These are phyloP conservation scores for Phytophthora macrochlamydospora DNA, from an alignment of 352 stramenopile genomes.

Conservation along the genomic window DNA sequence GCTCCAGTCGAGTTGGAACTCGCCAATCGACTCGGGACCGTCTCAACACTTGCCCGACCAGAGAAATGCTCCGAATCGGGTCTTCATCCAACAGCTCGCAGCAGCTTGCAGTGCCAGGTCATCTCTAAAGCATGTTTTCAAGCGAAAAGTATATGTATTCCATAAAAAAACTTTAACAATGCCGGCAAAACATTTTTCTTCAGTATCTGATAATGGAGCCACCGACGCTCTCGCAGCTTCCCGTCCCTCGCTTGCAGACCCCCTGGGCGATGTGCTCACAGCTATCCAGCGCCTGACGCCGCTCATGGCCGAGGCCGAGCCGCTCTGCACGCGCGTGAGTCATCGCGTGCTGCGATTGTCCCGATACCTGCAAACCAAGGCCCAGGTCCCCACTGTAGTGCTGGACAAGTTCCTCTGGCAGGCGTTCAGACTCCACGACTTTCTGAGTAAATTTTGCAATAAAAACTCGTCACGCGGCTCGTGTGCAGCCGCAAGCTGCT, in stretches of 20 bases:
- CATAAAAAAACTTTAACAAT: too few relatives aligned
- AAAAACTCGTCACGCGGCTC: conserved; percentile 24
- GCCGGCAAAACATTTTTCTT: too few relatives aligned
- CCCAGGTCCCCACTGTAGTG: not conserved
- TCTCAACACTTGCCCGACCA: too few relatives aligned
- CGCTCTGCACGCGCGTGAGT: conserved; percentile 11
- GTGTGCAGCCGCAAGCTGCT: conserved; percentile 26
- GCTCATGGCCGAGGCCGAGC: conserved; percentile 11
- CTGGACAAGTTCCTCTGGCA: conserved; percentile 21
- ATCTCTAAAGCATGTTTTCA: too few relatives aligned
- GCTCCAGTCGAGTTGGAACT: too few relatives aligned
- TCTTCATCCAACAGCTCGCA: too few relatives aligned
- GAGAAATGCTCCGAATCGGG: too few relatives aligned
- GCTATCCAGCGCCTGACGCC: not conserved
- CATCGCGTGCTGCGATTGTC: conserved; percentile 2
- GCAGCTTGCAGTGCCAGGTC: too few relatives aligned
- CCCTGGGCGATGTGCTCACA: conserved; percentile 3
- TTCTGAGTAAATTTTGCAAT: conserved; percentile 11
- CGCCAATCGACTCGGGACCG: too few relatives aligned
- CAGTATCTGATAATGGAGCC: not conserved
- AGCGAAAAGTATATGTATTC: too few relatives aligned
- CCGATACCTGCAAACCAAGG: not conserved
- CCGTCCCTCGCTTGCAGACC: conserved; percentile 12
- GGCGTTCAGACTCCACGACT: conserved; percentile 17
- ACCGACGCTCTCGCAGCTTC: not conserved